Evolutionary conservation across 2,329 filamentous ascomycete genomes (phyloP), one percentile per base, ranked within the genome.

Genomic region (Tolypocladium amazonense): DNA sequence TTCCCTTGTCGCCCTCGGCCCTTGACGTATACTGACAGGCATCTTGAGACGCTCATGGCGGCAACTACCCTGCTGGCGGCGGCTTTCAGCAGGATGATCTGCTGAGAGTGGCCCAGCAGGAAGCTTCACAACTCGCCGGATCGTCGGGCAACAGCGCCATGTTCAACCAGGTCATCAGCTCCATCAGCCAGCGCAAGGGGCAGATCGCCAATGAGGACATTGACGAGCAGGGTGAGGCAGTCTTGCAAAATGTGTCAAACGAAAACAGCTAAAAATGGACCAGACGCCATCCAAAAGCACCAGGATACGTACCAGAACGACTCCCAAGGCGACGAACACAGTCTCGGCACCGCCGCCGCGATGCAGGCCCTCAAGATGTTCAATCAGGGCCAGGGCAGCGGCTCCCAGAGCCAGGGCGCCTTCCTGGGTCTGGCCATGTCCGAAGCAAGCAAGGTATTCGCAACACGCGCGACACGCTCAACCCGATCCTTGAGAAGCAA

Each of bases 401-500:
- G 76, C 64, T 64, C 75, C 63, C 65, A 76, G 75, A 77, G 85
- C 65, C 87, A 96, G 80, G 90, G 88, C 71, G 83, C 88, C 62
- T 90, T 96, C 69, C 83, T 96, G 63, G 89, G 88, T 5, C 79
- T 96, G 71, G 92, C 92, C 52, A 92, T 97, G 90, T 85, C 82
- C 11, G 88, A 97, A 77, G 92, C 91, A 39, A 87, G 87, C 69
- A 92, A 92, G 80, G 78, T 92, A 63, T 59, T 75, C 66, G 4
- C 6, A 35, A 9, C 7, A 35, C 33, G 2, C 6, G 7, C 11
- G 33, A 35, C 11, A 8, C 6, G 33, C 7, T 4, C 33, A 9
- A 35, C 33, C 33, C 33, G 33, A 35, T 14, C 3, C 37, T 3
- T 20, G 18, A 52, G 47, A 52, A 2, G n/a, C 12, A 12, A n/a